Evolutionary conservation across 164 flowering plant genomes (phyloP), one percentile per base, ranked within the genome.

Genomic region (Dillenia turbinata): DNA sequence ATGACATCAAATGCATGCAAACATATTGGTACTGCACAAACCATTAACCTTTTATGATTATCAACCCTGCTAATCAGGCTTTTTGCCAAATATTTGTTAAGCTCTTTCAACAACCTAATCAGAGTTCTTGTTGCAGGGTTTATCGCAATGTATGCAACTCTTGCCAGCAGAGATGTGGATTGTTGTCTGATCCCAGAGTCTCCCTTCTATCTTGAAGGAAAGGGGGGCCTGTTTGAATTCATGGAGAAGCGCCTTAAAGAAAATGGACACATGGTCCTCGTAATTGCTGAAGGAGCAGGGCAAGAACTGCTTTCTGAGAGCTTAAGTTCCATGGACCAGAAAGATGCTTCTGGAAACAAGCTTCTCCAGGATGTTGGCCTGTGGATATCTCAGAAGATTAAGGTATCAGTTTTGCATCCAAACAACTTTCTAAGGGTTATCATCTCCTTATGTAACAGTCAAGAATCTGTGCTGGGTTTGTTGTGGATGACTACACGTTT

Each of bases 121-220:
- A 16, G 40, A 48, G 52, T 13, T 61, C 19, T n/a, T 69, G 40
- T 17, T 75, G 66, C 70, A 84, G 88, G 88, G 67, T 84, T 81
- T 64, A 84, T 84, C 60, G 86, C 88, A 26, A 81, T 81, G 86
- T 71, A 81, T 72, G 88, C 88, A 14, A 84, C 88, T 43, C 79
- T 84, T 52, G 86, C 83, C 15, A 84, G 84, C 75, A 75, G 84
- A 65, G 88, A 84, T 73, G 86, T 84, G 46, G 92, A 87, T 63
- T 87, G 92, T 66, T 87, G 92, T 66, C 77, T 87, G 75, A 87
- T 87, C 60, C 92, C 92, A 16, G 92, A 87, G 71, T 83, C 86
- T 33, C 86, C 88, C 16, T 87, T 87, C 71, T 81, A 68, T 71
- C 79, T 87, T 60, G 88, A 85, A 74, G 92, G 92, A 47, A 33